Evolutionary conservation across 192 early-diverging fungal genomes (phyloP), one percentile per base, ranked within the genome.

Genomic region (Gigaspora rosea): DNA sequence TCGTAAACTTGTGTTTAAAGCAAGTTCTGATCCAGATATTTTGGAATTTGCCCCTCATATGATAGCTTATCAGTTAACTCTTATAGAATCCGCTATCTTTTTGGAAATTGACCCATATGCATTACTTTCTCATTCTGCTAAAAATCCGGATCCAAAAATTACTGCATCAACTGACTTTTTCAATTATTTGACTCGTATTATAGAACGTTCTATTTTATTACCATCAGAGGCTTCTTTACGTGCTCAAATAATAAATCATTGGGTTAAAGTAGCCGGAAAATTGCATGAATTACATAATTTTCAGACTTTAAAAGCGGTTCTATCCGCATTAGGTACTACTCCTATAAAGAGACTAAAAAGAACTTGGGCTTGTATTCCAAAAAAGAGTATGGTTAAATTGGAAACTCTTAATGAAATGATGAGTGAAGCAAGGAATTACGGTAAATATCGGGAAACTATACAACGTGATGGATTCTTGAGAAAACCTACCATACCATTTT

Each of bases 141-240:
- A 88, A 27, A 79, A 83, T 27, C 91, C 91, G 0, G 83, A 90
- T 58, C 81, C 83, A n/a, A 82, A 83, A 2, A 85, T 94, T 11
- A 88, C 87, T 36, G 88, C 87, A 0, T 87, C 86, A 15, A 88
- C 93, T 16, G 92, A 93, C 69, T 92, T 92, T 81, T 94, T 94
- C 88, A 94, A 94, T 75, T 93, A 91, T 75, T 67, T 93, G 9
- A 91, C 92, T n/a, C 84, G 92, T 12, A 70, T 91, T 35, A 86
- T 94, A 46, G 93, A 94, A 78, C 87, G 86, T 76, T 87, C 93
- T 0, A 89, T 94, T 35, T 74, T 94, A 35, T 81, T 86, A 46
- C 90, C 88, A 3, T 78, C 80, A 32, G 85, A 88, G 76, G 82
- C 90, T 2, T 81, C 85, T 8, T 83, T 82, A 54, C 78, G 93